Conservation (phyloP, 768 basidiomycete genomes). For the Hydnomerulius pinastri region DNA sequence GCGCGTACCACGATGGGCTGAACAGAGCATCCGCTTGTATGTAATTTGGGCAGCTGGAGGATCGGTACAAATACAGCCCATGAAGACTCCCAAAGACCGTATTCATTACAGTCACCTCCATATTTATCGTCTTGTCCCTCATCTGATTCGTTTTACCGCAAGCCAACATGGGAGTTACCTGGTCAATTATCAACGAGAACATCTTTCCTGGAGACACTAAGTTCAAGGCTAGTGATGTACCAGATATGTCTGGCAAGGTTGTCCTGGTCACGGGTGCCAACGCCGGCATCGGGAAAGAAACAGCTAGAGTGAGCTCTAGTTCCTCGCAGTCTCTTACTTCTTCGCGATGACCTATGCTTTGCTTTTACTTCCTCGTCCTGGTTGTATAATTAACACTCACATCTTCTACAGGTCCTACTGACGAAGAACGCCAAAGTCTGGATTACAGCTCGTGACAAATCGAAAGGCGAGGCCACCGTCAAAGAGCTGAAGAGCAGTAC, state of each 20-base stretch:
- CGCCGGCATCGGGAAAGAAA: constrained; percentile 53
- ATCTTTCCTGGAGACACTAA: constrained; percentile 22
- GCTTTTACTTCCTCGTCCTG: no score
- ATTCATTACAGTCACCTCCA: not conserved
- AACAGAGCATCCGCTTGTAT: no score
- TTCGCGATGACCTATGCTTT: not conserved
- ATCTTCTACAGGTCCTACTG: constrained; percentile 17
- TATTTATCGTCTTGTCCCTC: not conserved
- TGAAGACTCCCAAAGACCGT: not conserved
- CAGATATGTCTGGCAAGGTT: constrained; percentile 39
- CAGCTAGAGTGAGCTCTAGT: constrained; percentile 26
- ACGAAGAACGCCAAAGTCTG: constrained; percentile 33
- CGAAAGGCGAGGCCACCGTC: constrained; percentile 17
- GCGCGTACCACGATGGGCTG: not conserved
- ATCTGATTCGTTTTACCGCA: no score
- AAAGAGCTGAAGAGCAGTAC: constrained; percentile 23
- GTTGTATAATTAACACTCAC: not conserved
- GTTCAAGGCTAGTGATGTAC: constrained; percentile 31
- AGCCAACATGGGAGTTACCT: constrained; percentile 4
- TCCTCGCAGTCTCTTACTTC: not conserved
- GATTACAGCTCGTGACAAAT: constrained; percentile 24
- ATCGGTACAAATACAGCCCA: not conserved
- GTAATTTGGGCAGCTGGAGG: not conserved
- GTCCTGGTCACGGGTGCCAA: constrained; percentile 49
- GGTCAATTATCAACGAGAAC: constrained; percentile 4